Base-by-base conservation (phyloP, 768 basidiomycete genomes). In the Naganishia kalamii region DNA sequence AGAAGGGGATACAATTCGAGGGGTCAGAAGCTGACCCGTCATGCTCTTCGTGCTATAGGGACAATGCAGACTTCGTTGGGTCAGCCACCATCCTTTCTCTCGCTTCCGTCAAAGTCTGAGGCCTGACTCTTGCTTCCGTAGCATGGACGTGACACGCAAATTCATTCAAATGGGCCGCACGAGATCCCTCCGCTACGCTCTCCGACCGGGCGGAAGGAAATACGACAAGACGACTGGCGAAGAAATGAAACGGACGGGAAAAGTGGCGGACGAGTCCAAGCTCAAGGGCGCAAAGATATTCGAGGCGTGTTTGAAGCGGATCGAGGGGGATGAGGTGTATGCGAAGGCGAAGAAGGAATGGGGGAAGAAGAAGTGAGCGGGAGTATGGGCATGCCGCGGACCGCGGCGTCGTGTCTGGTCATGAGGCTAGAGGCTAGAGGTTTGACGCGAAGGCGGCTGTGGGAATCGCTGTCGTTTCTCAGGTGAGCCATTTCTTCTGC, bases 161-260 rank as follows among this genome's bases (percentile, higher is more conserved):
- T 77, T 77, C 66, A 70, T 77, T 30, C 74, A 75, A 43, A 77
- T 77, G 76, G 76, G 76, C 12, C 44, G 72, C 23, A 77, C 76
- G 15, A 63, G 76, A 33, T 77, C 76, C 10, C 65, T 75, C 0
- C 71, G 76, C 13, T 77, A 77, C 64, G 76, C 76, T 17, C 64
- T 77, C 6, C 66, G 76, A 8, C 68, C 63, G 13, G 71, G 72
- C 12, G 76, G 76, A 1, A 60, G 65, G 44, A 77, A 77, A 61
- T 77, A 77, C 65, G 59, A 65, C 47, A 48, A 51, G 25, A 32
- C 60, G 15, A 67, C 65, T 6, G 70, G 68, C 1, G 48, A 64
- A 49, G 74, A 70, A 51, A 72, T 71, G 23, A 21, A 59, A 19
- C 57, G 76, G 3, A 77, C 74, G 12, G 76, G 76, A 0, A 52